Percentiles rank a stretch among this genome's conserved stretches.
These are phyloP conservation scores for Biscutella auriculata DNA, from an alignment of 441 rosid species.

Conservation along the genomic window DNA sequence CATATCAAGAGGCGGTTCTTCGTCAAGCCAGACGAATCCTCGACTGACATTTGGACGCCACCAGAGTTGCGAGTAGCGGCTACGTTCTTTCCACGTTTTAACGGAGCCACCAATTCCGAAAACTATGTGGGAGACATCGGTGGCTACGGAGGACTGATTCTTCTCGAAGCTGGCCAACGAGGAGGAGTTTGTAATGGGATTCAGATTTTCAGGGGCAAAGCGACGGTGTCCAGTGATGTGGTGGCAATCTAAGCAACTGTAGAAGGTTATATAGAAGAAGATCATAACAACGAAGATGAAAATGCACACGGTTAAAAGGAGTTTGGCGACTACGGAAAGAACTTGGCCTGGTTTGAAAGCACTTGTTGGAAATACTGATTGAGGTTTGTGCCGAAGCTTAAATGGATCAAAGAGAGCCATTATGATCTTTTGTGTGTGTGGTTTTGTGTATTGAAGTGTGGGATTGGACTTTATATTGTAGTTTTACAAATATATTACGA, in stretches of 20 bases:
- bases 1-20: constrained; percentile 27
- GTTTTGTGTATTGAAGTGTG: too few relatives aligned
- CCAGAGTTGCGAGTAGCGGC: constrained; percentile 56
- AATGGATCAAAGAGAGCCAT: constrained; percentile 28
- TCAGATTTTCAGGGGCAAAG: constrained; percentile 2
- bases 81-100: constrained; percentile 57
- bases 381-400: constrained; percentile 37
- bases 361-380: constrained; percentile 23
- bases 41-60: constrained; percentile 55
- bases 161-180: neutral
- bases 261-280: constrained; percentile 28
- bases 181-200: neutral
- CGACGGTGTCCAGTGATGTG: constrained; percentile 10
- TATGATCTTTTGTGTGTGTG: too few relatives aligned
- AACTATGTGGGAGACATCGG: constrained; percentile 46
- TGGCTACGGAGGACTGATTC: constrained; percentile 10
- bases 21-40: constrained; percentile 75
- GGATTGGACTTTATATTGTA: neutral
- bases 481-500: neutral
- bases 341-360: constrained; percentile 24
- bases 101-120: constrained; percentile 82
- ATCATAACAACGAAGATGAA: constrained; percentile 35
- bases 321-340: constrained; percentile 28
- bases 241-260: constrained; percentile 27
- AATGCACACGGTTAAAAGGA: constrained; percentile 29